phyloP scores from a whole-genome alignment of 2,329 filamentous ascomycete species.

The Ilyonectria mors-panacis region DNA sequence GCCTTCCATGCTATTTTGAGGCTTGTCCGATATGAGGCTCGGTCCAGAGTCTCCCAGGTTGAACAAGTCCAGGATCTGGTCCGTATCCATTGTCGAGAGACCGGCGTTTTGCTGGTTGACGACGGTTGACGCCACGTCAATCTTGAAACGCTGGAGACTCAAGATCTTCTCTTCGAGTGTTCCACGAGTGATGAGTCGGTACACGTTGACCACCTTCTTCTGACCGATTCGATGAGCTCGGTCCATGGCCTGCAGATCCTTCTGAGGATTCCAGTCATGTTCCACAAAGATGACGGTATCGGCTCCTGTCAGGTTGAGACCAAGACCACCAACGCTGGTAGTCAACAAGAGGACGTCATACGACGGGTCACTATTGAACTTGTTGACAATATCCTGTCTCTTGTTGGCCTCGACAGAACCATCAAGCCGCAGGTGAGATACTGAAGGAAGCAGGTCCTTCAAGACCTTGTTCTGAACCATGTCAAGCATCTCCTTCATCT shows the following conservation, averaged over 20 bases:
- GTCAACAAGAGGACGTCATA: constrained; percentile 96
- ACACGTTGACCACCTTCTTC: constrained; percentile 99
- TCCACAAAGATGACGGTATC: constrained; percentile 99
- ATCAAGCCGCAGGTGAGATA: constrained; percentile 94
- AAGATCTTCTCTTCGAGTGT: constrained; percentile 99
- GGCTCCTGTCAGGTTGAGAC: constrained; percentile 94
- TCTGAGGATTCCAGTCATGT: constrained; percentile 99
- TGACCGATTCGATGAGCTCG: constrained; percentile 97
- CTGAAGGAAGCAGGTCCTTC: constrained; percentile 89
- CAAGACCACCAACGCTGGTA: constrained; percentile 93
- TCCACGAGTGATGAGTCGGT: constrained; percentile 94
- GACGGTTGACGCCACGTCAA: constrained; percentile 97
- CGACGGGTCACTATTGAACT: constrained; percentile 97
- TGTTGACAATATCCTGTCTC: constrained; percentile 97
- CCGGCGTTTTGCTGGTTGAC: constrained; percentile 99
- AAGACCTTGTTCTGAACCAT: constrained; percentile 97
- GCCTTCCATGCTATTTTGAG: constrained; percentile 70
- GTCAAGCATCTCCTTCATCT: constrained; percentile 99
- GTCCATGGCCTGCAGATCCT: constrained; percentile 99
- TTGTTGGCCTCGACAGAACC: constrained; percentile 93
- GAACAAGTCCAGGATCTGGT: constrained; percentile 97
- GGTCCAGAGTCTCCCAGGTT: constrained; percentile 87
- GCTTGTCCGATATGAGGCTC: constrained; percentile 73
- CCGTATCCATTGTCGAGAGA: constrained; percentile 95
- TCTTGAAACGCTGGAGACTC: constrained; percentile 98